Base-by-base conservation (phyloP, 2,329 filamentous ascomycete genomes). In the Fusarium pininemorale region DNA sequence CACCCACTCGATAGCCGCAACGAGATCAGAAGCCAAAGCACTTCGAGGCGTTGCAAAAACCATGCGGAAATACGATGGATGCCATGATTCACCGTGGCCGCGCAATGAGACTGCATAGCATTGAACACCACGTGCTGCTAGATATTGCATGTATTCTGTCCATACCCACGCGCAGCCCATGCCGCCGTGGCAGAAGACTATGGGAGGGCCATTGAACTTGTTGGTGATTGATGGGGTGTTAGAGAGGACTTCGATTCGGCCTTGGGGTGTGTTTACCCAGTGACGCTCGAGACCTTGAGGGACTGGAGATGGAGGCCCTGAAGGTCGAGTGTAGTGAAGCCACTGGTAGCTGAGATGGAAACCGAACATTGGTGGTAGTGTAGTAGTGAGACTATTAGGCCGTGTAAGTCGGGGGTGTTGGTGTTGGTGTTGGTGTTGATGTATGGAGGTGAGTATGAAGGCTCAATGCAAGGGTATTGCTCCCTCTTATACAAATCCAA, bases 151-250 rank as follows among this genome's bases (percentile, higher is more conserved):
- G 73, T 87, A 90, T 48, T 85, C 82, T 14, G 85, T 80, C 86
- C 87, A 90, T 26, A 88, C 83, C 77, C 84, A 85, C 13, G 88
- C 88, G 61, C 82, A 82, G 45, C 87, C 88, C 82, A 89, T 88
- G 55, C 87, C 87, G 44, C 87, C 88, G 70, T 90, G 87, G 39
- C 84, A 81, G 79, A 89, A 88, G 80, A 89, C 84, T 18, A 89
- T 77, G 5, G 85, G 83, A 15, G 82, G 45, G 45, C 60, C 74
- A 30, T 67, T 63, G 6, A 60, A 44, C 44, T 47, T 58, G 12
- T 50, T 51, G 9, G 68, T 58, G 26, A 65, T 69, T 5, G 73
- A 60, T 3, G 84, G 82, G 20, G 78, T 72, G n/a, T 83, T 84
- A 64, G 81, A 82, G 35, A 90, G 83, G 7, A 89, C 75, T 75